Evolutionary conservation across 192 early-diverging fungal species (phyloP).

Genomic region (Piromyces finnis): DNA sequence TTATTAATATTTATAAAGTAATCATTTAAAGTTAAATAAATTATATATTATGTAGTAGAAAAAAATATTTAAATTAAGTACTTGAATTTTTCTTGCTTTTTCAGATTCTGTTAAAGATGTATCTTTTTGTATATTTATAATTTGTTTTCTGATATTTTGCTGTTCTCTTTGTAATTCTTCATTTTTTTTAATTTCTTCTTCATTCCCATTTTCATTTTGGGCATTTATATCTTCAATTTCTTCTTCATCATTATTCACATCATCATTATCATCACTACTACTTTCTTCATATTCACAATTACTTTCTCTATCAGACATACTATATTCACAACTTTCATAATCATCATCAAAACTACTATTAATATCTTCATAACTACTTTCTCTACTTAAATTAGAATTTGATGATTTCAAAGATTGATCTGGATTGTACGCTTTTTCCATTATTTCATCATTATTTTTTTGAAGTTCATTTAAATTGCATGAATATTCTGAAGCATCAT

Average conservation of each 20-base stretch:
- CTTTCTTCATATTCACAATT: not conserved
- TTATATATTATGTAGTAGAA: not conserved
- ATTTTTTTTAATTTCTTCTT: slow-evolving; percentile 6
- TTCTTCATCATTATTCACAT: not conserved
- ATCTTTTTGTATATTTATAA: slow-evolving; percentile 45
- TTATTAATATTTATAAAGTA: too few relatives aligned
- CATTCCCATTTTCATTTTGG: not conserved
- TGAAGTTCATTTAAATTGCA: not conserved
- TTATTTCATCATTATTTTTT: not conserved
- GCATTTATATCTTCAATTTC: not conserved
- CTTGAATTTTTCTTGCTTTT: slow-evolving; percentile 56
- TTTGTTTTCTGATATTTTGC: slow-evolving; percentile 34
- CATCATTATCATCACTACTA: not conserved
- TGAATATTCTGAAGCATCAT: not conserved
- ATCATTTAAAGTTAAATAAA: not conserved
- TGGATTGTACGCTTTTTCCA: not conserved
- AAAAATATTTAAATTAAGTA: slow-evolving; percentile 6
- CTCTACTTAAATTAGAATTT: not conserved
- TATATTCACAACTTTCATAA: not conserved
- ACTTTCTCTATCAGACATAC: not conserved
- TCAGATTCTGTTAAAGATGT: slow-evolving; percentile 18
- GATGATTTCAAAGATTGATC: not conserved
- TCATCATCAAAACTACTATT: not conserved
- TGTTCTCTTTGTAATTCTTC: slow-evolving; percentile 10
- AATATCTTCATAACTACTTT: not conserved